Percentiles rank a stretch among this genome's conserved stretches.
phyloP scores from a whole-genome alignment of 2,329 filamentous ascomycete genomes.

The Rhexocercosporidium sp. region DNA sequence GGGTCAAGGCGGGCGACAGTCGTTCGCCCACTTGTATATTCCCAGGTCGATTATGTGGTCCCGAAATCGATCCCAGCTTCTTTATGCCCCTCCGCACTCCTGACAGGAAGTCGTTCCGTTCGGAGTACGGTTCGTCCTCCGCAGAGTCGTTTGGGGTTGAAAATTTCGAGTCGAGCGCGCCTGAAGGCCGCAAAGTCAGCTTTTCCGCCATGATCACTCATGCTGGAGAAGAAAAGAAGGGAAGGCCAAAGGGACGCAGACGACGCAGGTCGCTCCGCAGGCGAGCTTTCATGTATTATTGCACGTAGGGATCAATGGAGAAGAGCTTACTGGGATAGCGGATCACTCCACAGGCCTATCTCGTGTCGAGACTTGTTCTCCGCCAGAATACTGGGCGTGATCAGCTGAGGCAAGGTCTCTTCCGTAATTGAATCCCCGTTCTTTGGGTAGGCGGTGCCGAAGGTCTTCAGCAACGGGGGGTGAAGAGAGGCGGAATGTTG shows the following conservation, averaged over 20 bases:
- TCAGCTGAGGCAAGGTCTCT: conserved; percentile 26
- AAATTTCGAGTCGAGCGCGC: conserved; percentile 38
- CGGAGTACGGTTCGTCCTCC: conserved; percentile 33
- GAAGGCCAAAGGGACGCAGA: conserved; percentile 10
- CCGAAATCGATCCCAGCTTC: conserved; percentile 41
- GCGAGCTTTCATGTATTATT: conserved; percentile 22
- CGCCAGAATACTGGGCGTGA: conserved; percentile 27
- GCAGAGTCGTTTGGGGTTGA: conserved; percentile 33
- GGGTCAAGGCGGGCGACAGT: conserved; percentile 19
- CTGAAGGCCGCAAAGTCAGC: conserved; percentile 40
- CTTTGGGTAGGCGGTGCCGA: conserved; percentile 19
- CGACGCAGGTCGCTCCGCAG: conserved; percentile 19
- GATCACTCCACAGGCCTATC: conserved; percentile 23
- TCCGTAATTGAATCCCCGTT: conserved; percentile 27
- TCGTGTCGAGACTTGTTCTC: conserved; percentile 28
- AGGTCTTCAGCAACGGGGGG: conserved; percentile 10
- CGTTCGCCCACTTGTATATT: conserved; percentile 32
- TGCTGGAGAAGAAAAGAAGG: conserved; percentile 28
- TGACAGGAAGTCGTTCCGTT: conserved; percentile 35
- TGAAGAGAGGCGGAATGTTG: conserved; percentile 9
- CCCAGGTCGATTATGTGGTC: conserved; percentile 30
- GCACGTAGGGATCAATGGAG: conserved; percentile 8
- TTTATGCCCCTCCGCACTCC: conserved; percentile 41
- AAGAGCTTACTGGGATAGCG: conserved; percentile 26
- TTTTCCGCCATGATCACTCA: conserved; percentile 41